These are phyloP conservation scores for Cucurbita maxima DNA, from an alignment of 306 rosid species.

Conservation along the genomic window DNA sequence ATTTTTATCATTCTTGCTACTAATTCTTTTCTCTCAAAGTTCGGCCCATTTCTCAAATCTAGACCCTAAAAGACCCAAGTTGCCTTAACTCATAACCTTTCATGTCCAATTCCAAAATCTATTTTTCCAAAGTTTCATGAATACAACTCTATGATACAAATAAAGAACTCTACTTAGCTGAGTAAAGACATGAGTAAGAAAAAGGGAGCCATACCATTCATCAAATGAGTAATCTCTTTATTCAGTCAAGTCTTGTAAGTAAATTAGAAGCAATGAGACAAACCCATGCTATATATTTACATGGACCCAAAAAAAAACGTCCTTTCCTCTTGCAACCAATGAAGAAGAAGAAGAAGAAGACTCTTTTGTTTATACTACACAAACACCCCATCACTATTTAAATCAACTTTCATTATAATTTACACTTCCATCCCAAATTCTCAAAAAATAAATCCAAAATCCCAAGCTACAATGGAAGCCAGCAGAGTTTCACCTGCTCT, in stretches of 20 bases:
- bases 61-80: too few species aligned
- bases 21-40: too few species aligned
- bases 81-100: too few species aligned
- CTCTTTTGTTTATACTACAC: background rate
- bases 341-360: background rate
- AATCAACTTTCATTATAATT: background rate
- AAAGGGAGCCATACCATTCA: background rate
- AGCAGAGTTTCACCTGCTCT: background rate
- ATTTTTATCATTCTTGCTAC: too few species aligned
- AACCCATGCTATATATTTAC: slow-evolving; percentile 1
- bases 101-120: too few species aligned
- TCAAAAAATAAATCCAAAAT: background rate
- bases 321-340: background rate
- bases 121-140: too few species aligned
- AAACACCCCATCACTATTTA: background rate
- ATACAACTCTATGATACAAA: too few species aligned
- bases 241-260: background rate
- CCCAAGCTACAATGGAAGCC: slow-evolving; percentile 30
- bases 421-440: slow-evolving; percentile 2
- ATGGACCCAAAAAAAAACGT: background rate
- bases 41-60: too few species aligned
- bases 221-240: background rate
- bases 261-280: background rate
- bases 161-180: too few species aligned
- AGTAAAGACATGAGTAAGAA: background rate